Percentiles rank a stretch among this genome's conserved stretches.
phyloP scores from a whole-genome alignment of 495 filamentous ascomycete genomes.

The Penicillium waksmanii region DNA sequence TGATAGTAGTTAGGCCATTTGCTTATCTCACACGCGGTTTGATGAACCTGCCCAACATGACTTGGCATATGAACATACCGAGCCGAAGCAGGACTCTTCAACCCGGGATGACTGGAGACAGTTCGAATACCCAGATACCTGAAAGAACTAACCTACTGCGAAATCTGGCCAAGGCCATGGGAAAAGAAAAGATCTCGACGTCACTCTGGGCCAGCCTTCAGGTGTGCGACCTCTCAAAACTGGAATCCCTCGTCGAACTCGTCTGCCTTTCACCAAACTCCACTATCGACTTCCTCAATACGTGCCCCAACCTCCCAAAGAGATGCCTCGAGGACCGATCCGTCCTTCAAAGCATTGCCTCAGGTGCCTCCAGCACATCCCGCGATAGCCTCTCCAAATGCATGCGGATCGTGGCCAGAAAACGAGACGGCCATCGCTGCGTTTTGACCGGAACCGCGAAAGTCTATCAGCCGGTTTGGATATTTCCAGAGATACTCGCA shows the following conservation, averaged over 20 bases:
- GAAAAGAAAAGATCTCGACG: neutral
- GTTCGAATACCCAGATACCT: neutral
- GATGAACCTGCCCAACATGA: neutral
- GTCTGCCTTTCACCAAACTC: neutral
- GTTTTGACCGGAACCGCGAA: conserved; percentile 17
- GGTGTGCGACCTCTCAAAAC: conserved; percentile 14
- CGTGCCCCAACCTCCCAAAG: conserved; percentile 8
- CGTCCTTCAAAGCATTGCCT: neutral
- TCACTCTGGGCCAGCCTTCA: conserved; percentile 20
- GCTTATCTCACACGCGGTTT: too few species aligned
- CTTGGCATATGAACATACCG: neutral
- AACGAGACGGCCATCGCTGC: conserved; percentile 16
- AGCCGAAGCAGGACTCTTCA: neutral
- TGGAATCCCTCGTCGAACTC: conserved; percentile 8
- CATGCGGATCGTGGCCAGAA: conserved; percentile 8
- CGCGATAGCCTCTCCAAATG: neutral
- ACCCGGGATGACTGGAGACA: neutral
- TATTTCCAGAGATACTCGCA: conserved; percentile 2
- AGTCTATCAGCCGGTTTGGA: conserved; percentile 4
- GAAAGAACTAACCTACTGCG: conserved; percentile 1
- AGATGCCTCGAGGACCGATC: conserved; percentile 7
- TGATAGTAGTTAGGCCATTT: too few species aligned
- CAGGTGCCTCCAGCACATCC: neutral
- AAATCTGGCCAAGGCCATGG: conserved; percentile 3
- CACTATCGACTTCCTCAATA: neutral